Percentiles rank a stretch among this genome's conserved stretches.
Evolutionary conservation across 352 stramenopile genomes (phyloP).

Genomic region (Phytophthora idaei): DNA sequence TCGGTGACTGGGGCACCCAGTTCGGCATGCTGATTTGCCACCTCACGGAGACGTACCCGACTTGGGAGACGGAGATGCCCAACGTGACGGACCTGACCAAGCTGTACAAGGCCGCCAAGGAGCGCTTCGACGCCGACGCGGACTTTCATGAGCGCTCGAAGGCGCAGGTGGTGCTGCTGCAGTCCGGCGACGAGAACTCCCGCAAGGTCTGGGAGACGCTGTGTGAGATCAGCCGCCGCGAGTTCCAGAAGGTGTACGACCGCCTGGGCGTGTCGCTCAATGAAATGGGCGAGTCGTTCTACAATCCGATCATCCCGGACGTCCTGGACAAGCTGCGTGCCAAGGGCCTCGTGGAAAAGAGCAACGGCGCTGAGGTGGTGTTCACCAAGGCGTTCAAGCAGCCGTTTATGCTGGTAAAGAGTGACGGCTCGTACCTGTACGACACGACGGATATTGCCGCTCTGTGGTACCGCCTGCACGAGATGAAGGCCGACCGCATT

Average conservation of each 20-base stretch:
- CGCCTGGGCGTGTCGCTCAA: conserved; percentile 73
- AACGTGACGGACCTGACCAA: conserved; percentile 98
- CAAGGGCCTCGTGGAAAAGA: conserved; percentile 90
- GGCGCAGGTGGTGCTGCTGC: conserved; percentile 97
- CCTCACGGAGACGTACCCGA: conserved; percentile 97
- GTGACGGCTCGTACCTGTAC: conserved; percentile 86
- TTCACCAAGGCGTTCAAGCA: conserved; percentile 93
- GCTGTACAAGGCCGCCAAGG: conserved; percentile 92
- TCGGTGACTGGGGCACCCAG: conserved; percentile 92
- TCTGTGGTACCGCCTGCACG: conserved; percentile 86
- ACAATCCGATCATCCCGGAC: conserved; percentile 85
- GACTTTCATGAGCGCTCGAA: conserved; percentile 97
- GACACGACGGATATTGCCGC: conserved; percentile 87
- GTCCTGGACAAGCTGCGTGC: conserved; percentile 91
- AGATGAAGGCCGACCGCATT: conserved; percentile 81
- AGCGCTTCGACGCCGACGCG: conserved; percentile 96
- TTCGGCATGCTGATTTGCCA: conserved; percentile 99
- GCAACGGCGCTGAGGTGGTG: conserved; percentile 89
- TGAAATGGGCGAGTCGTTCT: conserved; percentile 88
- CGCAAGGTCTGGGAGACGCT: conserved; percentile 84
- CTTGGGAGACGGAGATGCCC: conserved; percentile 90
- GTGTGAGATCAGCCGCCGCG: conserved; percentile 83
- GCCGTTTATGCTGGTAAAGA: conserved; percentile 88
- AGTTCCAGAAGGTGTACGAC: conserved; percentile 90
- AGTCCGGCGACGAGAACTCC: conserved; percentile 92